Percentiles rank a stretch among this genome's conserved stretches.
phyloP scores from a whole-genome alignment of 2,329 filamentous ascomycete species.

The Scedosporium apiospermum region DNA sequence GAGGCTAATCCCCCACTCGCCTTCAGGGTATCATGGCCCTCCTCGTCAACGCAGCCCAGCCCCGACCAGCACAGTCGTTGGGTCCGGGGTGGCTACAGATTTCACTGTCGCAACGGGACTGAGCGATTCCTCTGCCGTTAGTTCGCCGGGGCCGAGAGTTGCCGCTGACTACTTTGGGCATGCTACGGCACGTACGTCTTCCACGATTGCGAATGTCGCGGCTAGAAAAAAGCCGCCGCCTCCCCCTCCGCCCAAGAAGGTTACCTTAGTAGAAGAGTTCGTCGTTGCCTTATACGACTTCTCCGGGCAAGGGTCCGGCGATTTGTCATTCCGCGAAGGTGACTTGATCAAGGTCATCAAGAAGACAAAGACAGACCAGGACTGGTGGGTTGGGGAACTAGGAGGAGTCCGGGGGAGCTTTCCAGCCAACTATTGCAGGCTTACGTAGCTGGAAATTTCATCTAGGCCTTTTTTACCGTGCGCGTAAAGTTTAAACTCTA shows the following conservation, averaged over 20 bases:
- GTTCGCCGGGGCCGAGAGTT: conserved; percentile 14
- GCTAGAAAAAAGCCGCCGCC: conserved; percentile 63
- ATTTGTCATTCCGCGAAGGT: conserved; percentile 66
- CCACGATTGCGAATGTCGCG: conserved; percentile 13
- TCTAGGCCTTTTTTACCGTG: not conserved
- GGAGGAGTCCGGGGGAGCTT: conserved; percentile 61
- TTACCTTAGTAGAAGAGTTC: conserved; percentile 42
- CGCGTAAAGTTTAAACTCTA: no score
- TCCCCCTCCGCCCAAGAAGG: conserved; percentile 60
- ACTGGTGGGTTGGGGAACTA: conserved; percentile 82
- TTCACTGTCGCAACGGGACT: conserved; percentile 33
- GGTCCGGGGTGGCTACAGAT: conserved; percentile 30
- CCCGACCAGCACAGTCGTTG: conserved; percentile 16
- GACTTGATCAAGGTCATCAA: conserved; percentile 69
- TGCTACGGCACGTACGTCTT: conserved; percentile 7
- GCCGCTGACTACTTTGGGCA: conserved; percentile 22
- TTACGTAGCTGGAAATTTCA: not conserved
- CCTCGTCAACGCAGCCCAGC: conserved; percentile 19
- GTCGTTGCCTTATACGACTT: conserved; percentile 72
- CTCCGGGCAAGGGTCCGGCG: conserved; percentile 56
- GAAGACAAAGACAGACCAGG: conserved; percentile 70
- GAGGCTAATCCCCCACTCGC: not conserved
- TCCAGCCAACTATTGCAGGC: conserved; percentile 72
- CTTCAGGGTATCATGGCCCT: not conserved
- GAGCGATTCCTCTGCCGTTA: conserved; percentile 20